These are phyloP conservation scores for Solanum chiquidenum DNA, from an alignment of 257 asterid genomes.

Conservation along the genomic window DNA sequence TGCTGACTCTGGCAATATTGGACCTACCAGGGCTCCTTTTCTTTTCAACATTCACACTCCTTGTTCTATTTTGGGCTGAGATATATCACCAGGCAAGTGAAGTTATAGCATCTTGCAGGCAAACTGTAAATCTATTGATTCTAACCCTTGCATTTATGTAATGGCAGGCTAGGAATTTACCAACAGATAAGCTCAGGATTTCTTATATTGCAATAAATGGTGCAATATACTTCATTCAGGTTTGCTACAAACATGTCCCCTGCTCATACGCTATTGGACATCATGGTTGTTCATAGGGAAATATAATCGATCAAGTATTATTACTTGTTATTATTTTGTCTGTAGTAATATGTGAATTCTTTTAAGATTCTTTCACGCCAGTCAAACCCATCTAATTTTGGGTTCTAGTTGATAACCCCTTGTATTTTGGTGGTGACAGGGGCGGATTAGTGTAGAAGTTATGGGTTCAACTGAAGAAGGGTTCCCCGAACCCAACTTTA, in stretches of 20 bases:
- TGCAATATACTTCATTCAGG: slow-evolving; percentile 79
- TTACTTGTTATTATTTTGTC: slow-evolving; percentile 1
- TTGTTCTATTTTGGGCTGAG: slow-evolving; percentile 93
- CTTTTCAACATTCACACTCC: slow-evolving; percentile 87
- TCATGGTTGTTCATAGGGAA: neutral
- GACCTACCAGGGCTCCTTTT: slow-evolving; percentile 90
- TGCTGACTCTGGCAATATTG: slow-evolving; percentile 46
- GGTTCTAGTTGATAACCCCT: neutral
- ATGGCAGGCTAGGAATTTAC: slow-evolving; percentile 87
- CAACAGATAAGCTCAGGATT: slow-evolving; percentile 78
- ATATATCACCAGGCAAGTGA: slow-evolving; percentile 80
- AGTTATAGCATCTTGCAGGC: neutral
- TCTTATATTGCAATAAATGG: slow-evolving; percentile 53
- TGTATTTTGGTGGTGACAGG: neutral
- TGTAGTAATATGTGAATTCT: neutral
- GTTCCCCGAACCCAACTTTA: neutral
- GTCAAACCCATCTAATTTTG: neutral
- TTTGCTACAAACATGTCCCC: slow-evolving; percentile 7
- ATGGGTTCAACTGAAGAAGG: neutral
- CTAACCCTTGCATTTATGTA: slow-evolving; percentile 14
- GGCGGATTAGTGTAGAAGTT: neutral
- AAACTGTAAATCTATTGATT: neutral
- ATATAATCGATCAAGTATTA: neutral
- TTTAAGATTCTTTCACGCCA: neutral
- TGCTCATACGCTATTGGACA: neutral